Evolutionary conservation across 2,329 filamentous ascomycete genomes (phyloP), one percentile per base, ranked within the genome.

Genomic region (Catunica adiposa): DNA sequence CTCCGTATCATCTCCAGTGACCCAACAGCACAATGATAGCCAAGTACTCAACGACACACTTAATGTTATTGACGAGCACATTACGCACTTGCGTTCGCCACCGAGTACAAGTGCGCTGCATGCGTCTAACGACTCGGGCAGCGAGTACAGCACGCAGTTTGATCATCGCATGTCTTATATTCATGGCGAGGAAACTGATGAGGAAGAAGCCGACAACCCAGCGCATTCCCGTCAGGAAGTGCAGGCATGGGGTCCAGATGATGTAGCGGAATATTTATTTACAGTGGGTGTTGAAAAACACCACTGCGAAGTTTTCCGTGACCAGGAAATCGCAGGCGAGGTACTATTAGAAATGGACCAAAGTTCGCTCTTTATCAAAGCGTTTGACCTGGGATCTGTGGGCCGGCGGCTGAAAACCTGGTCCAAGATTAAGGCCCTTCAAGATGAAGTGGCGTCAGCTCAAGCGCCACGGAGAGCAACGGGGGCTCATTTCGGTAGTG

Each of bases 1-100:
- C 42, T 56, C 58, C 9, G 47, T 58, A 6, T 55, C 74, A 58
- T 47, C 40, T 22, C n/a, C 37, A 71, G 71, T 59, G 72, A 80
- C 62, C 34, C 29, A 34, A 11, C 29, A 34, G 29, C 56, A 51
- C 23, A 53, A 60, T n/a, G 71, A 78, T 53, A 77, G 70, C 64
- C 84, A 86, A 9, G 89, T 96, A 52, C 84, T 97, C 73, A 89
- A 89, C 66, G 89, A 97, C 67, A 96, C 90, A 0, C 71, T 97
- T 53, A 95, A 89, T 64, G 90, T 97, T 58, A 97, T 97, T 63
- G 84, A 97, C 66, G 90, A 97, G 69, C 90, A 96, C 66, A 95
- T 97, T 62, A 95, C 88, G 44, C 86, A 95, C 66, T 78, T 97
- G 60, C 73, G 77, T 59, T 77, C 76, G 17, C 70, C 76, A 5